These are phyloP conservation scores for Pichia sp. DNA, from an alignment of 1,139 yeast species.

Conservation along the genomic window DNA sequence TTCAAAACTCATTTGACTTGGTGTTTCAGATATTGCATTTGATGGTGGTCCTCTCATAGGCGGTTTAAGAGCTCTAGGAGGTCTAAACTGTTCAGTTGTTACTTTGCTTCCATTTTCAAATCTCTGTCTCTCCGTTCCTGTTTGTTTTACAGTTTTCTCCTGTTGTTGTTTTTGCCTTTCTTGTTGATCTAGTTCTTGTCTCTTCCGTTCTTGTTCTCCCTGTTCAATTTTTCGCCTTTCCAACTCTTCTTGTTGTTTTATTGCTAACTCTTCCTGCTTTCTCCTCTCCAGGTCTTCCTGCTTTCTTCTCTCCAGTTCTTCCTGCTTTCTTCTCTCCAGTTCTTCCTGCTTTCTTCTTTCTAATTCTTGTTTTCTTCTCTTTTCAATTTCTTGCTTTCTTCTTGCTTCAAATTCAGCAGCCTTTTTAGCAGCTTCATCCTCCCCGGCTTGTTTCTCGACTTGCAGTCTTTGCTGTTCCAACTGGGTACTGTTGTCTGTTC, in stretches of 20 bases:
- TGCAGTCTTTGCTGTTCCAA: conserved; percentile 7
- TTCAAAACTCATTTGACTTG: conserved; percentile 14
- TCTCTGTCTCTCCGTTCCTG: background rate
- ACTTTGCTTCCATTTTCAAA: background rate
- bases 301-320: conserved; percentile 2
- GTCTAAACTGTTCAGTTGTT: background rate
- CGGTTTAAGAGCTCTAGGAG: background rate
- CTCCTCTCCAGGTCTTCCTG: background rate
- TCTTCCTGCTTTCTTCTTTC: conserved; percentile 11
- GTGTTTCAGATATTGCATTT: conserved; percentile 7
- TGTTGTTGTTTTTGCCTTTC: conserved; percentile 1
- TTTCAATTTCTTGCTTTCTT: conserved; percentile 7
- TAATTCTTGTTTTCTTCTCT: conserved; percentile 10
- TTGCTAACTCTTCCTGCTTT: too few species aligned
- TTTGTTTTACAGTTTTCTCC: background rate
- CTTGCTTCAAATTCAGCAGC: conserved; percentile 2
- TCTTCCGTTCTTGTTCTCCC: background rate
- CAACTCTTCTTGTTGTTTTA: background rate
- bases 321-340: conserved; percentile 6
- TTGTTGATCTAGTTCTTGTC: background rate
- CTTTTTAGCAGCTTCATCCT: background rate
- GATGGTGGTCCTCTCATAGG: conserved; percentile 12
- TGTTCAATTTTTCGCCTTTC: conserved; percentile 3
- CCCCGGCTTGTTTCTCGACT: background rate
- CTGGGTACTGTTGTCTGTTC: background rate